Percentiles rank a stretch among this genome's conserved stretches.
Conservation (phyloP, 805 yeast species). For the Clavispora phyllophila region DNA sequence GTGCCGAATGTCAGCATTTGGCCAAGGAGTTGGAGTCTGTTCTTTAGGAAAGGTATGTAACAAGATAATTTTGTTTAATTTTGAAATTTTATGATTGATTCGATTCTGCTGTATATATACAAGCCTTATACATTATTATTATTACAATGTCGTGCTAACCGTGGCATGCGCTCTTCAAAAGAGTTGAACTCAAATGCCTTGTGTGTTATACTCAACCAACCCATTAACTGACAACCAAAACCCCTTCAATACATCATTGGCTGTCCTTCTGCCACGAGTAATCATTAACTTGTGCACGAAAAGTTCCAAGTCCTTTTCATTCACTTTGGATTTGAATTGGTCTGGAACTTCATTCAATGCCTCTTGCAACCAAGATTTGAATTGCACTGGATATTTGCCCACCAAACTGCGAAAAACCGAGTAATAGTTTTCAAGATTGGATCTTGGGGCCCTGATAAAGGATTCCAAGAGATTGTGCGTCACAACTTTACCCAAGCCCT, state of each 20-base stretch:
- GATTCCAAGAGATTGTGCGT: slow-evolving; percentile 24
- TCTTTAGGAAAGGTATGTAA: slow-evolving; percentile 2
- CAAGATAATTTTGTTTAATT: neutral
- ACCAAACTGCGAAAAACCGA: slow-evolving; percentile 45
- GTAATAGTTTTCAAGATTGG: slow-evolving; percentile 55
- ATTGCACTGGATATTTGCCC: slow-evolving; percentile 44
- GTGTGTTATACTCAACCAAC: slow-evolving; percentile 34
- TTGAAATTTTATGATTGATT: slow-evolving; percentile 1
- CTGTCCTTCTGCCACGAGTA: slow-evolving; percentile 63
- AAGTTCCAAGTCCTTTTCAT: slow-evolving; percentile 28
- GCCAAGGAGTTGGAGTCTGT: slow-evolving; percentile 34
- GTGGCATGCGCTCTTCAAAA: too few relatives aligned
- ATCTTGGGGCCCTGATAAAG: slow-evolving; percentile 46
- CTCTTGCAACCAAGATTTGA: slow-evolving; percentile 23
- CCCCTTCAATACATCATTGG: slow-evolving; percentile 51
- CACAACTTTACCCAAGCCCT: slow-evolving; percentile 20
- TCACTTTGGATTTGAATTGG: slow-evolving; percentile 9
- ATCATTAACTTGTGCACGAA: slow-evolving; percentile 52
- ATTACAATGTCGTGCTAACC: neutral
- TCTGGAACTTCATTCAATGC: slow-evolving; percentile 2
- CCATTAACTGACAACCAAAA: slow-evolving; percentile 66
- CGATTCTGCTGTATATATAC: neutral
- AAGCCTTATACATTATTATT: neutral
- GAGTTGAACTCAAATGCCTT: neutral
- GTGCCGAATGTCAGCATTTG: slow-evolving; percentile 56